Evolutionary conservation across 129 eudicot species (phyloP).

Genomic region (Erigeron canadensis): DNA sequence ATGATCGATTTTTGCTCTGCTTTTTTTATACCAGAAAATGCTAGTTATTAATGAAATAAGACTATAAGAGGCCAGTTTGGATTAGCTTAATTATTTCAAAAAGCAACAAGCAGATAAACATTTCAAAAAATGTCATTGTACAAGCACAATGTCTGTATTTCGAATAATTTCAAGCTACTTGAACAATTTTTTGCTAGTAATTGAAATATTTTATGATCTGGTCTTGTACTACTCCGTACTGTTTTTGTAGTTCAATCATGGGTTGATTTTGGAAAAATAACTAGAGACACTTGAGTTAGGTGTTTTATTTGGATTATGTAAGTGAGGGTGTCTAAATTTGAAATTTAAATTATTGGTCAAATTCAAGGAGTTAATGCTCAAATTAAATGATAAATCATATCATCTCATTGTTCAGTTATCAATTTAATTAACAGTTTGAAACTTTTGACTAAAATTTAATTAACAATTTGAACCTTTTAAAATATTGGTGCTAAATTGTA

Average conservation of each 20-base stretch:
- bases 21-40: neutral
- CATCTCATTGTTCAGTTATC: neutral
- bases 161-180: too few relatives aligned
- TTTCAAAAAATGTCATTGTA: too few relatives aligned
- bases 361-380: conserved; percentile 21
- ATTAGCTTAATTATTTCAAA: too few relatives aligned
- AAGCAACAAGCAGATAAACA: neutral
- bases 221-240: neutral
- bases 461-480: neutral
- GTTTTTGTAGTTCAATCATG: neutral
- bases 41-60: neutral
- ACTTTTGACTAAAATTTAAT: too few relatives aligned
- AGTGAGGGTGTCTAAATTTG: conserved; percentile 23
- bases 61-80: too few relatives aligned
- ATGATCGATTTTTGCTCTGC: neutral
- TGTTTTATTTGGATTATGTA: conserved; percentile 18
- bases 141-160: too few relatives aligned
- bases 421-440: neutral
- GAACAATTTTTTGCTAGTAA: neutral
- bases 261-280: neutral
- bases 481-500: conserved; percentile 20
- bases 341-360: conserved; percentile 15
- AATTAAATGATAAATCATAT: conserved; percentile 10
- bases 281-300: neutral
- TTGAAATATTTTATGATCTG: neutral